A percentile compares a stretch with the other conserved stretches of the same genome.
phyloP scores from a whole-genome alignment of 768 basidiomycete species.

The Naganishia onofrii region DNA sequence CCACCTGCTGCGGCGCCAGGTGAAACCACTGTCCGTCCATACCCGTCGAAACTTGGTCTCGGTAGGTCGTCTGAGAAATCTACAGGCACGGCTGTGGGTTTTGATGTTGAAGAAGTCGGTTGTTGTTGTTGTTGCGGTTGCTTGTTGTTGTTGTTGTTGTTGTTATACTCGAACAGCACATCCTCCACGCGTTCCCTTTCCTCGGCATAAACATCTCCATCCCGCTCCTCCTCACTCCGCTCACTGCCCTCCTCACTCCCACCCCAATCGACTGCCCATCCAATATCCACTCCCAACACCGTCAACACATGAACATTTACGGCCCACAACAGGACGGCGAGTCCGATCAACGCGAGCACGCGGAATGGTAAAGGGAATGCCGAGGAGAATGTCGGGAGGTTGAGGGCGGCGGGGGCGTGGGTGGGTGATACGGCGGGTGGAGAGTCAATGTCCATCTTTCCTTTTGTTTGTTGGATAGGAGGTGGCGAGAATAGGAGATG shows the following conservation, averaged over 20 bases:
- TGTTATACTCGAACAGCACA: neutral
- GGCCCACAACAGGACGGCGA: slow-evolving; percentile 87
- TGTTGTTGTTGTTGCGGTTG: neutral
- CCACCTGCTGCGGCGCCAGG: neutral
- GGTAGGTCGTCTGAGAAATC: neutral
- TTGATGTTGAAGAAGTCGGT: neutral
- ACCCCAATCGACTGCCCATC: slow-evolving; percentile 63
- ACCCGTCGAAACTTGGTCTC: slow-evolving; percentile 6
- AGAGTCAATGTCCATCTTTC: slow-evolving; percentile 51
- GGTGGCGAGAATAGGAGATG: neutral
- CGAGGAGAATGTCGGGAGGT: slow-evolving; percentile 48
- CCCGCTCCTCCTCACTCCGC: neutral
- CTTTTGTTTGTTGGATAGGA: neutral
- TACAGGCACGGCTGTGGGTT: neutral
- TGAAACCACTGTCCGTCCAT: neutral
- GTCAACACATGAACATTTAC: slow-evolving; percentile 84
- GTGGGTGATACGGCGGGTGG: slow-evolving; percentile 36
- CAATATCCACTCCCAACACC: slow-evolving; percentile 69
- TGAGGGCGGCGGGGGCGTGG: slow-evolving; percentile 44
- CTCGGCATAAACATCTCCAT: too few species aligned
- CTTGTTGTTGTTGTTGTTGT: neutral
- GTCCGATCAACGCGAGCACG: slow-evolving; percentile 71
- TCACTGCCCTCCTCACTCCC: slow-evolving; percentile 26
- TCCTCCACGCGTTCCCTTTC: neutral
- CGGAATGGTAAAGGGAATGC: slow-evolving; percentile 85